These are phyloP conservation scores for Silene conica DNA, from an alignment of 148 eudicot species.

Conservation along the genomic window DNA sequence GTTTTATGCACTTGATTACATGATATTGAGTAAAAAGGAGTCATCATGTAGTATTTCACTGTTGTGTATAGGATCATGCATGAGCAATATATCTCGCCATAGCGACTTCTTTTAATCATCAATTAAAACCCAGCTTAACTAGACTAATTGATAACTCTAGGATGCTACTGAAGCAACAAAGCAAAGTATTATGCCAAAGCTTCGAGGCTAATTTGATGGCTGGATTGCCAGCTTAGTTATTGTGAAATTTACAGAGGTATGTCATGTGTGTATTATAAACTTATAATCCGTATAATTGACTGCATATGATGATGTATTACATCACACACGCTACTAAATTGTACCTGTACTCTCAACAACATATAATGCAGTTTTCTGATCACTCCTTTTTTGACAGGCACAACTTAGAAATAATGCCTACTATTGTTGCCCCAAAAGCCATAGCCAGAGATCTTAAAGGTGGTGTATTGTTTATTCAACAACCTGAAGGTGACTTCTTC, in stretches of 20 bases:
- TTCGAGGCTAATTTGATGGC: background rate
- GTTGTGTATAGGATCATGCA: too few relatives aligned
- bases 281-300: background rate
- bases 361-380: conserved; percentile 2
- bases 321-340: conserved; percentile 1
- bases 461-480: conserved; percentile 14
- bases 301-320: background rate
- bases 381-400: conserved; percentile 1
- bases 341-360: background rate
- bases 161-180: background rate
- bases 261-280: background rate
- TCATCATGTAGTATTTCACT: too few relatives aligned
- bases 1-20: too few relatives aligned
- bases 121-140: background rate
- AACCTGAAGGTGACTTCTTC: conserved; percentile 20
- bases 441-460: conserved; percentile 5
- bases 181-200: background rate
- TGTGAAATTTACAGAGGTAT: background rate
- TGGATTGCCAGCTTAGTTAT: background rate
- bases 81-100: too few relatives aligned
- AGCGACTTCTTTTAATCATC: too few relatives aligned
- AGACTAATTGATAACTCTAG: background rate
- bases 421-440: conserved; percentile 6
- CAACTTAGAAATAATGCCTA: background rate
- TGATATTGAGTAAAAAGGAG: too few relatives aligned